Evolutionary conservation across 1,139 yeast genomes (phyloP).

Genomic region (Taphrina communis): DNA sequence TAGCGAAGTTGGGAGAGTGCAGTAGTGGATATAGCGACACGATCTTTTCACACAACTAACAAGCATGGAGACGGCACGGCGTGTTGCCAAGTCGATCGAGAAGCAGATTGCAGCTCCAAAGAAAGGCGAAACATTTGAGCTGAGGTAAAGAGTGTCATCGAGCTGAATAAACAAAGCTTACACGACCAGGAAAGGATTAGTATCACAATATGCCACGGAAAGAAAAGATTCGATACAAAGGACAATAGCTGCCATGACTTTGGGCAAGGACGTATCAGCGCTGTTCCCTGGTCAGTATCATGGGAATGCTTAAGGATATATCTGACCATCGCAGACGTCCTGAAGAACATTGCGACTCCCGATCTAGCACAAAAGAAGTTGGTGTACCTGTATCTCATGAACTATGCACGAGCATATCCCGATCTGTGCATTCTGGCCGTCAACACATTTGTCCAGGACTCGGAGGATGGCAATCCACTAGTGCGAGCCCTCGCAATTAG

Average conservation of each 20-base stretch:
- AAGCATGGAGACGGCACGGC: slow-evolving; percentile 26
- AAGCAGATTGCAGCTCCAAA: slow-evolving; percentile 38
- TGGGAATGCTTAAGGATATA: neutral
- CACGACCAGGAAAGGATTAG: slow-evolving; percentile 86
- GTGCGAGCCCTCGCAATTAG: slow-evolving; percentile 95
- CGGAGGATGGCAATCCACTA: slow-evolving; percentile 95
- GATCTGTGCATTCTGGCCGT: slow-evolving; percentile 95
- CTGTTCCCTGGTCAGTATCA: slow-evolving; percentile 66
- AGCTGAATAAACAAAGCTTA: slow-evolving; percentile 19
- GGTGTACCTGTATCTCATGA: slow-evolving; percentile 93
- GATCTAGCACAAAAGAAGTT: slow-evolving; percentile 96
- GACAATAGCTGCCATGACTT: slow-evolving; percentile 97
- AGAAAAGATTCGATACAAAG: slow-evolving; percentile 92
- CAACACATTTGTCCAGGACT: slow-evolving; percentile 91
- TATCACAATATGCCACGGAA: slow-evolving; percentile 91
- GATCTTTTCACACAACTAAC: neutral
- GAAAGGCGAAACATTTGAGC: slow-evolving; percentile 42
- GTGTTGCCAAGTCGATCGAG: slow-evolving; percentile 32
- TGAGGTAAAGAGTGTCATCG: slow-evolving; percentile 15
- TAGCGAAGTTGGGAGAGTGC: too few relatives aligned
- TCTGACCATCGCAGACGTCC: slow-evolving; percentile 61
- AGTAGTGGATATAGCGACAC: too few relatives aligned
- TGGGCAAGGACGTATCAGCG: slow-evolving; percentile 96
- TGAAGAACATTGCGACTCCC: slow-evolving; percentile 95
- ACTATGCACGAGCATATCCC: slow-evolving; percentile 95